Evolutionary conservation across 2,329 filamentous ascomycete genomes (phyloP).

Genomic region (Ophiostoma sp.): DNA sequence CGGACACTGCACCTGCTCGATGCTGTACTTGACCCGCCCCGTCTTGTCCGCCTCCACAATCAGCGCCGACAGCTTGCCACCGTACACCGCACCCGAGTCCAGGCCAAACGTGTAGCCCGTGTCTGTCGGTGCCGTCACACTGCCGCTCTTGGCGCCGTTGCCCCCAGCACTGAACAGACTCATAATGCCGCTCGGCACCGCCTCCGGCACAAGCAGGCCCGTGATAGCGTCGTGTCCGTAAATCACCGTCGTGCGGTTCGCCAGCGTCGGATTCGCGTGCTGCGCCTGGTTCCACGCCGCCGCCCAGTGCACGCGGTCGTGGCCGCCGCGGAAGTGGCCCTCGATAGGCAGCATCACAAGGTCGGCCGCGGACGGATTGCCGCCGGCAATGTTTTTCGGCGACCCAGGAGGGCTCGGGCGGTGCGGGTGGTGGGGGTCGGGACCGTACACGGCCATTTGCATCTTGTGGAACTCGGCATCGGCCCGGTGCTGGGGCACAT

Average conservation of each 20-base stretch:
- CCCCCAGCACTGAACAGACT: conserved; percentile 17
- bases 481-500: conserved; percentile 26
- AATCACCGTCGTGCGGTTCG: conserved; percentile 59
- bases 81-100: conserved; percentile 76
- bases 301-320: conserved; percentile 53
- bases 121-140: conserved; percentile 24
- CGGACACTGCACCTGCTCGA: conserved; percentile 42
- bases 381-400: conserved; percentile 9
- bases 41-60: conserved; percentile 55
- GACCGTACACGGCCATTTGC: conserved; percentile 24
- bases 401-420: conserved; percentile 9
- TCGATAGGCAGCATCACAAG: conserved; percentile 37
- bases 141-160: conserved; percentile 18
- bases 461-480: conserved; percentile 27
- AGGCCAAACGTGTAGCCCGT: conserved; percentile 72
- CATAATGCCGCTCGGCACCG: conserved; percentile 6
- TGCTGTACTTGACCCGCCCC: conserved; percentile 34
- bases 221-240: conserved; percentile 81
- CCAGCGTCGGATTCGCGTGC: conserved; percentile 30
- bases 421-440: conserved; percentile 24
- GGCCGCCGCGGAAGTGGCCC: conserved; percentile 42
- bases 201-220: conserved; percentile 50
- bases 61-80: conserved; percentile 69
- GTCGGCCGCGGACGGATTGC: conserved; percentile 21
- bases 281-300: conserved; percentile 55